Base-by-base conservation (phyloP, 371 early-diverging fungal genomes). In the Entomophthora muscae region DNA sequence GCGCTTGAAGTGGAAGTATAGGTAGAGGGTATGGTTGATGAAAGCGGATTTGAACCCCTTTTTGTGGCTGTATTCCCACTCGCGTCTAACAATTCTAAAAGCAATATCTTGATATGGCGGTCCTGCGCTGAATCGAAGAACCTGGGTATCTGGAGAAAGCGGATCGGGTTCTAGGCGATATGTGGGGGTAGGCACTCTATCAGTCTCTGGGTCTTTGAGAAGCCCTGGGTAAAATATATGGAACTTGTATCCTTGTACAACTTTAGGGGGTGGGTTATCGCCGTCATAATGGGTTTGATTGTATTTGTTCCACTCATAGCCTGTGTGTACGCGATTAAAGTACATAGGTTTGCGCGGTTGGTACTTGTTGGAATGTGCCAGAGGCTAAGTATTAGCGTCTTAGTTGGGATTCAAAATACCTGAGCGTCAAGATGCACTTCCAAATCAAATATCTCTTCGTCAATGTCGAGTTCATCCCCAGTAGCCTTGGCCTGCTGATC, bases 261-360 rank as follows among this genome's bases (percentile, higher is more conserved):
- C 88, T 76, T 93, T 95, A 12, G 96, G 95, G 59, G 98, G 98
- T 10, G 95, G 95, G 63, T 98, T 96, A 70, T 95, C 96, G 53
- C 79, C 72, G 67, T 92, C 92, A 73, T 95, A 98, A 69, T 98
- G 95, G 0, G 93, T 92, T 67, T 91, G 92, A 67, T 98, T 98
- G 73, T 96, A 98, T 77, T 94, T 93, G 82, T 93, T 96, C 98
- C 98, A 98, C 72, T 95, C 96, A 69, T 86, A 93, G 32, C 95
- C 95, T 0, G 91, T 91, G 61, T 92, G 89, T 13, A 95, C 94
- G 57, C 93, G 86, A 73, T 94, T 95, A 66, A 92, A 90, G 76
- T 88, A 95, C 52, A 90, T 75, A 17, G 98, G 96, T 68, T 93
- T 93, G 59, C 93, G 83, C 27, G 95, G 94, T 28, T 91, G 78